Percentiles rank a stretch among this genome's conserved stretches.
These are phyloP conservation scores for Calonectria hongkongensis DNA, from an alignment of 2,329 filamentous ascomycete genomes.

Conservation along the genomic window DNA sequence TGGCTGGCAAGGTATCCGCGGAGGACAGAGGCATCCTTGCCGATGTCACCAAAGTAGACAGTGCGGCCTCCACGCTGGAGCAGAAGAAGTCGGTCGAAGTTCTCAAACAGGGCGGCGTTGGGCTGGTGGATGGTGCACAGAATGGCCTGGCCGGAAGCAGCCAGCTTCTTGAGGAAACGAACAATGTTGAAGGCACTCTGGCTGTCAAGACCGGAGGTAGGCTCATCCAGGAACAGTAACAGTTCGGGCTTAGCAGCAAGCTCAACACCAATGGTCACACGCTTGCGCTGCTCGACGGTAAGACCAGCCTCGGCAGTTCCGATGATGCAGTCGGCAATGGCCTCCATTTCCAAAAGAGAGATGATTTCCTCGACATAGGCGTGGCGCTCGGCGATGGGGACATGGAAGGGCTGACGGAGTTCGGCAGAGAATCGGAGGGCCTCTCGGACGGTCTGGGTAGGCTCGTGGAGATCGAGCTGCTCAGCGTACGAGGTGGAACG, in stretches of 20 bases:
- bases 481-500: slow-evolving; percentile 78
- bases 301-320: slow-evolving; percentile 80
- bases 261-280: slow-evolving; percentile 94
- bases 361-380: slow-evolving; percentile 78
- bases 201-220: slow-evolving; percentile 80
- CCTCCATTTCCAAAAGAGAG: slow-evolving; percentile 74
- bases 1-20: slow-evolving; percentile 77
- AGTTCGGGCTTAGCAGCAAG: slow-evolving; percentile 88
- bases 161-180: slow-evolving; percentile 85
- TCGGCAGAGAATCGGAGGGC: slow-evolving; percentile 78
- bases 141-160: slow-evolving; percentile 88
- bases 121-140: slow-evolving; percentile 95
- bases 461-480: slow-evolving; percentile 78
- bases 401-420: slow-evolving; percentile 73
- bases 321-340: slow-evolving; percentile 76
- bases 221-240: slow-evolving; percentile 86
- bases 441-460: slow-evolving; percentile 77
- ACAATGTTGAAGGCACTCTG: slow-evolving; percentile 85
- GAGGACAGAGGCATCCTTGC: slow-evolving; percentile 82
- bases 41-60: slow-evolving; percentile 91
- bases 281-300: slow-evolving; percentile 80
- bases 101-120: slow-evolving; percentile 89
- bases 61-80: slow-evolving; percentile 86
- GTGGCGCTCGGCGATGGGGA: slow-evolving; percentile 73
- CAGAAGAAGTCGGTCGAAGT: slow-evolving; percentile 89